phyloP scores from a whole-genome alignment of 768 basidiomycete genomes.

The Pleurotus pulmonarius region DNA sequence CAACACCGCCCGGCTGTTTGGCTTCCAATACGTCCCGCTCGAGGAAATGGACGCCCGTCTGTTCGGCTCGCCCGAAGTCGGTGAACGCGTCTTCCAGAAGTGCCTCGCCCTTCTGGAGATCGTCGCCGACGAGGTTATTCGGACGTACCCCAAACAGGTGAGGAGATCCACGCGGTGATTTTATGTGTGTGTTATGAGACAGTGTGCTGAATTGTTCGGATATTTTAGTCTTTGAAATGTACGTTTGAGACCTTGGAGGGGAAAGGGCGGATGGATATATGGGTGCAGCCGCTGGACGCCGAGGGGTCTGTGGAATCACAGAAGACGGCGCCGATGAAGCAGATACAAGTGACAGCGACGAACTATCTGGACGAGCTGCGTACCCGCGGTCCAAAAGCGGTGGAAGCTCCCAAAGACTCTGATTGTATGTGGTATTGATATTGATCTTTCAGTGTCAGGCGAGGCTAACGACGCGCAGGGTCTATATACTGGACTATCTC shows the following conservation, averaged over 20 bases:
- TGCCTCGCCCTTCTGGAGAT: conserved; percentile 70
- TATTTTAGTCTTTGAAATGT: conserved; percentile 47
- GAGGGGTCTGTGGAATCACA: conserved; percentile 36
- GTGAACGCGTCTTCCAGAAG: conserved; percentile 71
- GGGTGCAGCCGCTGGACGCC: conserved; percentile 51
- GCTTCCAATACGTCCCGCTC: conserved; percentile 90
- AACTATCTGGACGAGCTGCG: conserved; percentile 40
- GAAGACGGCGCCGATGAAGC: conserved; percentile 43
- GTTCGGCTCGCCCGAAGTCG: conserved; percentile 62
- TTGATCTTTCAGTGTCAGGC: not conserved
- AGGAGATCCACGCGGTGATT: conserved; percentile 13
- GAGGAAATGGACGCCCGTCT: conserved; percentile 83
- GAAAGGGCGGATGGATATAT: conserved; percentile 48
- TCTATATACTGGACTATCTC: conserved; percentile 54
- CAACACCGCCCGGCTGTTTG: conserved; percentile 83
- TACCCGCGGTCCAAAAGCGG: conserved; percentile 32
- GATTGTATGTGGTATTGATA: conserved; percentile 20
- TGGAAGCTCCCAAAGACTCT: conserved; percentile 18
- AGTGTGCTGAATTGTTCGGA: not conserved
- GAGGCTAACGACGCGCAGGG: conserved; percentile 39
- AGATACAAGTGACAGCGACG: conserved; percentile 48
- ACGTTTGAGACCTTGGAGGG: conserved; percentile 56
- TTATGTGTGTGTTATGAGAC: not conserved
- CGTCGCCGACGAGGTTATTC: conserved; percentile 52
- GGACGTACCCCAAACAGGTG: conserved; percentile 66